Evolutionary conservation across 257 asterid species (phyloP).

Genomic region (Rauvolfia tetraphylla): DNA sequence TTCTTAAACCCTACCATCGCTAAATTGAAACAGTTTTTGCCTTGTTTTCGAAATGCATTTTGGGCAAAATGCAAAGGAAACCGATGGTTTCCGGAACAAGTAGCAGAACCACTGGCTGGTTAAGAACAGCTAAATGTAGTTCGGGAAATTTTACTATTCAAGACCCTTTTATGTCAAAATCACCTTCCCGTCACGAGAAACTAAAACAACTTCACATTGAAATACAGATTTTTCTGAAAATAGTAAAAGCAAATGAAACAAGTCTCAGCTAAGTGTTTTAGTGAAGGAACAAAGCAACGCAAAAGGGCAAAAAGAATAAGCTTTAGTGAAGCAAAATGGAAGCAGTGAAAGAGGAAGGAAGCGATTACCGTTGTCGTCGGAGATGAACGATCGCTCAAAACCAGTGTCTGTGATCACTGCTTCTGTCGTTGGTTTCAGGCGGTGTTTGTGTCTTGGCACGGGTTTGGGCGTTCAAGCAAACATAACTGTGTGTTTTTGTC

Average conservation of each 20-base stretch:
- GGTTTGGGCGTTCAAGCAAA: no score
- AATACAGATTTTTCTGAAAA: neutral
- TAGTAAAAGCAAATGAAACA: neutral
- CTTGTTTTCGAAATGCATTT: neutral
- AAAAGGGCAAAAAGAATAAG: neutral
- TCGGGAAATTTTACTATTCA: neutral
- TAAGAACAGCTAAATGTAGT: neutral
- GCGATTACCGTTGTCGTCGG: neutral
- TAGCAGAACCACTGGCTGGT: neutral
- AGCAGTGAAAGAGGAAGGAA: neutral
- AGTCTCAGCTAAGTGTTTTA: neutral
- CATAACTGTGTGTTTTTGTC: no score
- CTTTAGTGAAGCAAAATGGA: neutral
- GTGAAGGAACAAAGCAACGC: neutral
- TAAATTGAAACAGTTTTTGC: neutral
- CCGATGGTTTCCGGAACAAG: neutral
- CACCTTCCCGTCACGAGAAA: neutral
- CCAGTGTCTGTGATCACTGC: neutral
- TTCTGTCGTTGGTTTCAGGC: neutral
- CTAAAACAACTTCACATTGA: neutral
- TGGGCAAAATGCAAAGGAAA: neutral
- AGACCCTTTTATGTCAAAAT: neutral
- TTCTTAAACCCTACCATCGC: neutral
- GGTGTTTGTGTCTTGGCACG: no score
- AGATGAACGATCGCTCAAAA: neutral